phyloP scores from a whole-genome alignment of 257 asterid species.

The Solanum stenotomum region DNA sequence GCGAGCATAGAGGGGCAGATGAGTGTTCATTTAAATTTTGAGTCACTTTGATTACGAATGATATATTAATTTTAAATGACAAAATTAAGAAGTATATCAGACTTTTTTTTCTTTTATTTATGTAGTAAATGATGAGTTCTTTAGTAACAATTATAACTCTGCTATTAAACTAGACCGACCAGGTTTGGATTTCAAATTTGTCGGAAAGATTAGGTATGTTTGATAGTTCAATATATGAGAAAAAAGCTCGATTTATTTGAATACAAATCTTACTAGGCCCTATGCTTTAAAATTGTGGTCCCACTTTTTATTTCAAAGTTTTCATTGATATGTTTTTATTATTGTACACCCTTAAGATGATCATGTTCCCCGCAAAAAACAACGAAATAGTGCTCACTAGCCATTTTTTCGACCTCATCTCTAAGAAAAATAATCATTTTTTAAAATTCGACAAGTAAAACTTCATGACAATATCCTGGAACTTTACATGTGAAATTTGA shows the following conservation, averaged over 20 bases:
- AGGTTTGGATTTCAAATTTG: background rate
- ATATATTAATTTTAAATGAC: accelerated
- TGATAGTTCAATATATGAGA: background rate
- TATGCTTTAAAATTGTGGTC: background rate
- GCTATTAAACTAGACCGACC: background rate
- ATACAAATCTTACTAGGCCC: background rate
- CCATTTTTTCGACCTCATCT: no score
- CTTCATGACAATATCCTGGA: background rate
- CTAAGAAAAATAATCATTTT: no score
- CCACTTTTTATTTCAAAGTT: background rate
- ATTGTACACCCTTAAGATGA: no score
- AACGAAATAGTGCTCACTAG: no score
- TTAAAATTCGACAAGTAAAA: no score
- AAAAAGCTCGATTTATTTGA: background rate
- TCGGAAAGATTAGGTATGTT: background rate
- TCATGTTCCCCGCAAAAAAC: no score
- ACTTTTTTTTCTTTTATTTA: background rate
- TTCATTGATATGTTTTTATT: no score
- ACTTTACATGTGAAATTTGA: background rate
- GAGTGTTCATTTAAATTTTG: no score
- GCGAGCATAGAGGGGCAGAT: no score
- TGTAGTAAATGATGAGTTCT: background rate
- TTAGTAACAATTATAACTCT: background rate
- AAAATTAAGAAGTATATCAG: no score
- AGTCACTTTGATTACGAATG: no score